These are phyloP conservation scores for Aspergillus coremiiformis DNA, from an alignment of 495 filamentous ascomycete genomes.

Conservation along the genomic window DNA sequence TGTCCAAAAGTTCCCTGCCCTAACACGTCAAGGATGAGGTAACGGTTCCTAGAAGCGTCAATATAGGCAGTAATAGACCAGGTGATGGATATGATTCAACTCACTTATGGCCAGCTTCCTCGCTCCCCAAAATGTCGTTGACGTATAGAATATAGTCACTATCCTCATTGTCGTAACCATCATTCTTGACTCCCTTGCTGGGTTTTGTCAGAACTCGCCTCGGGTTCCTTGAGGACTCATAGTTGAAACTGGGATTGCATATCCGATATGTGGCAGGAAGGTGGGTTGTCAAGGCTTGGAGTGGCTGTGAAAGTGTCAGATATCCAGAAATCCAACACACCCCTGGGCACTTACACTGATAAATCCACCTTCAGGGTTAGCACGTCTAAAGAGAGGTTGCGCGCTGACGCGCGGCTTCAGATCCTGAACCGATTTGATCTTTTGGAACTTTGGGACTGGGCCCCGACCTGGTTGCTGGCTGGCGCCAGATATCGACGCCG, in stretches of 20 bases:
- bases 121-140: slow-evolving; percentile 96
- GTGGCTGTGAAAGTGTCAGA: slow-evolving; percentile 51
- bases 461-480: slow-evolving; percentile 49
- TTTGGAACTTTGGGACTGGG: slow-evolving; percentile 81
- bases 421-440: slow-evolving; percentile 62
- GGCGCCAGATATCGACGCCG: slow-evolving; percentile 33
- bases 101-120: slow-evolving; percentile 95
- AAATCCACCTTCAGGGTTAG: slow-evolving; percentile 96
- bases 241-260: slow-evolving; percentile 97
- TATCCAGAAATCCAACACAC: neutral
- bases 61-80: slow-evolving; percentile 1
- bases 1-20: slow-evolving; percentile 99
- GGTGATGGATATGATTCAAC: slow-evolving; percentile 17
- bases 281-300: slow-evolving; percentile 92
- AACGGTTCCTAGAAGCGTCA: slow-evolving; percentile 65
- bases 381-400: slow-evolving; percentile 86
- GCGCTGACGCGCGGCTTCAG: slow-evolving; percentile 74
- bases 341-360: slow-evolving; percentile 71
- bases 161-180: slow-evolving; percentile 98
- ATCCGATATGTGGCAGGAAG: slow-evolving; percentile 94
- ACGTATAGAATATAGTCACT: slow-evolving; percentile 99
- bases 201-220: slow-evolving; percentile 97
- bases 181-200: slow-evolving; percentile 97
- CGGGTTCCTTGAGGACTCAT: slow-evolving; percentile 97
- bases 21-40: slow-evolving; percentile 94